Base-by-base conservation (phyloP, 805 yeast genomes). In the Myxozyma monticola region DNA sequence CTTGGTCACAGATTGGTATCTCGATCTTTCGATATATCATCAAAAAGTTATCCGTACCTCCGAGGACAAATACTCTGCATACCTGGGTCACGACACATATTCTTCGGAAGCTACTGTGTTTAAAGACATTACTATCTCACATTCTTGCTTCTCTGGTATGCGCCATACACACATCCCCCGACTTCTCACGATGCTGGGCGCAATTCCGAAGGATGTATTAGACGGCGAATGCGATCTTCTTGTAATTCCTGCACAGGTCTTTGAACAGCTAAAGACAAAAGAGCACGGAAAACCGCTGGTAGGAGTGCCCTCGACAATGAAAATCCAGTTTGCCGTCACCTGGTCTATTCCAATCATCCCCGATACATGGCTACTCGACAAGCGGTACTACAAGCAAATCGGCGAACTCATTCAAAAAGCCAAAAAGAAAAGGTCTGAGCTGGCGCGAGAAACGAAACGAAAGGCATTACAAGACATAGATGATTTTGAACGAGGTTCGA, bases 101-200 rank as follows among this genome's bases (percentile, higher is more conserved):
- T 66, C 44, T 50, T 59, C 47, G 62, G 71, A 58, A 55, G 68
- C 34, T 44, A 62, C 50, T 45, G 36, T 38, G 71, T 59, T 63
- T 38, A 37, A 44, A 20, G 66, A 57, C 43, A 55, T 68, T 45
- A 59, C 60, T 7, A 70, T 84, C 3, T 74, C 84, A 54, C 72
- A 84, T 2, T 78, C 88, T 2, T 96, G 96, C 2, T 88, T 84
- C 64, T 75, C 81, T 18, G 95, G 95, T 0, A 80, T 85, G 24
- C 95, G 88, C 65, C 68, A 80, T 15, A 68, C 85, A 36, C 96
- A 88, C 67, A 63, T 85, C 10, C 79, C 77, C 7, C 84, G 85
- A 62, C 72, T 91, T 37, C 72, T 88, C 7, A 61, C 70, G 17
- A 62, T 76, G 25, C 60, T 85, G 21, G 81, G 84, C 22, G 78